A percentile compares a stretch with the other conserved stretches of the same genome.
Evolutionary conservation across 139 green algal species (phyloP).

Genomic region (Trebouxia sp.): DNA sequence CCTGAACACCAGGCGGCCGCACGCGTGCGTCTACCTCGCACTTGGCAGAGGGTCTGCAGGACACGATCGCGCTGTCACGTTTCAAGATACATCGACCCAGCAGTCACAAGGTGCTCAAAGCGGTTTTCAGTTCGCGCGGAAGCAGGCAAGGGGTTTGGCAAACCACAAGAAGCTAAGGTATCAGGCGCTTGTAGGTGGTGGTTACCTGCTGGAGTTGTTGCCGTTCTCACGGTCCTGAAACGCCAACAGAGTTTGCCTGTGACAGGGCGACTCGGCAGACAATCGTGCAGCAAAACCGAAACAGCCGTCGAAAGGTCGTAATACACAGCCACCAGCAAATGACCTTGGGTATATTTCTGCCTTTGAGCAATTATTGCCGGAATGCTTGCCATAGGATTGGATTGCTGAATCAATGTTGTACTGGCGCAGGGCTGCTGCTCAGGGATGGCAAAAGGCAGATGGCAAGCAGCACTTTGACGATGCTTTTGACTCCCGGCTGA

Average conservation of each 20-base stretch:
- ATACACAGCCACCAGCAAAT: no score
- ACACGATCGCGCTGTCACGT: background rate
- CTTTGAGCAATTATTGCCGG: no score
- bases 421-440: background rate
- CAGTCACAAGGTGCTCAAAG: background rate
- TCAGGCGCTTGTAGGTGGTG: background rate
- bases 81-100: background rate
- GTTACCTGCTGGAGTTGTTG: background rate
- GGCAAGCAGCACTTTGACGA: constrained; percentile 6
- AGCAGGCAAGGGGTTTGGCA: constrained; percentile 18
- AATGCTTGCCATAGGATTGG: no score
- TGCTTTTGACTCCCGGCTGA: background rate
- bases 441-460: background rate
- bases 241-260: no score
- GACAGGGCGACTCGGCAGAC: no score
- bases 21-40: no score
- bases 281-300: no score
- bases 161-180: background rate
- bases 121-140: background rate
- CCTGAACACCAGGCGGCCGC: no score
- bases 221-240: no score
- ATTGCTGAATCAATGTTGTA: background rate
- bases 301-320: no score
- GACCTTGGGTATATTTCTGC: no score
- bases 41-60: background rate